These are phyloP conservation scores for Lonicera japonica DNA, from an alignment of 129 eudicot genomes.

Conservation along the genomic window DNA sequence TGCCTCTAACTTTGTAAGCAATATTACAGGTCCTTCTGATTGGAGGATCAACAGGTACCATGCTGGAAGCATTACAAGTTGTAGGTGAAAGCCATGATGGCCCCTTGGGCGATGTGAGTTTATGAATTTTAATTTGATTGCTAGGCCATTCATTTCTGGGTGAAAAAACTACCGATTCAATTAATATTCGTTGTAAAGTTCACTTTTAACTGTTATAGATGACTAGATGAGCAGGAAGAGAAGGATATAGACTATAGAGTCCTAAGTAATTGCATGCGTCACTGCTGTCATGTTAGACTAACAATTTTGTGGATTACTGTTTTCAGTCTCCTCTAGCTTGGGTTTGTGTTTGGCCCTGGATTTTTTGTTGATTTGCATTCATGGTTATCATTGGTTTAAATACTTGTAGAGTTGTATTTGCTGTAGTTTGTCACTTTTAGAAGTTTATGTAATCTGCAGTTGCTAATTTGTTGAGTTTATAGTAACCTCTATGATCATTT, in stretches of 20 bases:
- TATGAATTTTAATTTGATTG: neutral
- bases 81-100: constrained; percentile 73
- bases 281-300: neutral
- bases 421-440: neutral
- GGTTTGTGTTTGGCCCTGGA: too few relatives aligned
- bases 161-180: neutral
- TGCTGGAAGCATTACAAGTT: constrained; percentile 92
- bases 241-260: neutral
- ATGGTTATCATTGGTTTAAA: too few relatives aligned
- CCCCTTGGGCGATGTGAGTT: constrained; percentile 72
- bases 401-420: too few relatives aligned
- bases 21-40: constrained; percentile 79
- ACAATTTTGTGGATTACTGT: neutral
- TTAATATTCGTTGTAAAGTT: neutral
- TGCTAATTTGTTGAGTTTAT: neutral
- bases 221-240: neutral
- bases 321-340: too few relatives aligned
- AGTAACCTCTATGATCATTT: too few relatives aligned
- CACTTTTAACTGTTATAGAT: too few relatives aligned
- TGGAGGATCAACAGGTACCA: constrained; percentile 99
- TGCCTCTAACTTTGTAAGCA: constrained; percentile 8
- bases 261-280: neutral
- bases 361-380: too few relatives aligned
- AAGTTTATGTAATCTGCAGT: neutral
- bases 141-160: neutral